Base-by-base conservation (phyloP, 1,139 yeast species). In the Groenewaldozyma auringiensis region DNA sequence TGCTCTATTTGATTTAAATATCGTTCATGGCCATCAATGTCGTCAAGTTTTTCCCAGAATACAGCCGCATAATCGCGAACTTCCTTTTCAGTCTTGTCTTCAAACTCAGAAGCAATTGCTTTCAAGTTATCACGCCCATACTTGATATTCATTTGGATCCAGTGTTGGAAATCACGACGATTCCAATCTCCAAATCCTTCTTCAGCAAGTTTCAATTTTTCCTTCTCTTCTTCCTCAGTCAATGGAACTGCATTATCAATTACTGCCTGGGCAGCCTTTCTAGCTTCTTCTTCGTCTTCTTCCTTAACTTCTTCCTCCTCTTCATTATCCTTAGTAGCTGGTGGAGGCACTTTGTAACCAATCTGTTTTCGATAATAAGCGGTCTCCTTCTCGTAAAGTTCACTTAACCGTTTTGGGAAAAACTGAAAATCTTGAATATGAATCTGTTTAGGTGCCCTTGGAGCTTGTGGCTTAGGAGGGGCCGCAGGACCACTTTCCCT, bases 361-460 rank as follows among this genome's bases (percentile, higher is more conserved):
- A 81, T 76, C 48, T 76, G 81, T 59, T 80, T 83, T 55, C 87
- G 84, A 61, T 76, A 86, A 29, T 79, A 80, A 6, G 86, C 69
- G 53, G 83, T 86, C 61, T 92, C 97, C 55, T 84, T 78, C 32
- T 81, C 87, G 47, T 89, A 76, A 31, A 89, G 66, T 4, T 71
- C 81, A 14, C 72, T 70, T 40, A 92, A 67, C 36, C 76, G 79
- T 3, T 74, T 71, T 1, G 95, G 83, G 60, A 79, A 88, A 60
- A 92, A 89, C 59, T 92, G 98, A 62, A 83, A 95, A 59, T 92
- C 98, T 55, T 83, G 94, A 31, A 82, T 72, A 46, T 78, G 76
- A 45, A 83, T 71, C 21, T 75, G 67, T 56, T 85, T 86, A 2
- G 96, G 96, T 1, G 89, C 82, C 51, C 73, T 72, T 16, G 83